Conservation (phyloP, 495 filamentous ascomycete species). For the Neurospora intermedia region DNA sequence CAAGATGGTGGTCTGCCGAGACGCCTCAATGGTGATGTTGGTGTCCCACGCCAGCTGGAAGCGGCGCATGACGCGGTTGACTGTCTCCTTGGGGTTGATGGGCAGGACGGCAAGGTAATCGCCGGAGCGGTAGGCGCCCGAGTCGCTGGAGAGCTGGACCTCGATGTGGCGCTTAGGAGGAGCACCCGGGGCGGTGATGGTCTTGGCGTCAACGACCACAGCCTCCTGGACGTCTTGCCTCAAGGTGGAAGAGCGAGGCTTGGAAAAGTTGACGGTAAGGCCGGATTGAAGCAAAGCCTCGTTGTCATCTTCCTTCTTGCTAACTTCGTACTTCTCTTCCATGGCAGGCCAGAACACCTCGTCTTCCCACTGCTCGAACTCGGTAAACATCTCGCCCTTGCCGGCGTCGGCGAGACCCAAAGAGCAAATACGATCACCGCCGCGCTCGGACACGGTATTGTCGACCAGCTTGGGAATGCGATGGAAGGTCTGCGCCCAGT, state of each 20-base stretch:
- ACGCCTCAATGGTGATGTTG: slow-evolving; percentile 33
- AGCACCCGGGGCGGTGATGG: slow-evolving; percentile 44
- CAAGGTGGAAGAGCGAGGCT: slow-evolving; percentile 47
- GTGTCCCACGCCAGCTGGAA: slow-evolving; percentile 54
- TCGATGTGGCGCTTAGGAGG: slow-evolving; percentile 55
- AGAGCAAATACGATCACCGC: slow-evolving; percentile 38
- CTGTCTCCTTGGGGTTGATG: slow-evolving; percentile 49
- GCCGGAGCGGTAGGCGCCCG: slow-evolving; percentile 52
- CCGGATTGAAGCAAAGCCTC: slow-evolving; percentile 14
- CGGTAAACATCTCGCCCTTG: slow-evolving; percentile 52
- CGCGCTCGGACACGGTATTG: slow-evolving; percentile 35
- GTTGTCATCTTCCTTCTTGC: slow-evolving; percentile 7
- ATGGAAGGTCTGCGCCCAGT: slow-evolving; percentile 68
- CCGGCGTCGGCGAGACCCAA: slow-evolving; percentile 53
- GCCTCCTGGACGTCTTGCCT: slow-evolving; percentile 57
- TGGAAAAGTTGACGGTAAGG: slow-evolving; percentile 47
- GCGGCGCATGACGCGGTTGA: slow-evolving; percentile 40
- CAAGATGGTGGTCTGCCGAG: slow-evolving; percentile 42
- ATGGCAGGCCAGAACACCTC: slow-evolving; percentile 54
- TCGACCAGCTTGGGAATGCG: slow-evolving; percentile 57
- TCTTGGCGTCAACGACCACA: slow-evolving; percentile 41
- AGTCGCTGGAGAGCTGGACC: slow-evolving; percentile 52
- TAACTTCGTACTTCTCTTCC: slow-evolving; percentile 34
- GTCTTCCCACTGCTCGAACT: slow-evolving; percentile 65
- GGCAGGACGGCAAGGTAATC: slow-evolving; percentile 71